These are phyloP conservation scores for Monilinia laxa DNA, from an alignment of 2,329 filamentous ascomycete genomes.

Conservation along the genomic window DNA sequence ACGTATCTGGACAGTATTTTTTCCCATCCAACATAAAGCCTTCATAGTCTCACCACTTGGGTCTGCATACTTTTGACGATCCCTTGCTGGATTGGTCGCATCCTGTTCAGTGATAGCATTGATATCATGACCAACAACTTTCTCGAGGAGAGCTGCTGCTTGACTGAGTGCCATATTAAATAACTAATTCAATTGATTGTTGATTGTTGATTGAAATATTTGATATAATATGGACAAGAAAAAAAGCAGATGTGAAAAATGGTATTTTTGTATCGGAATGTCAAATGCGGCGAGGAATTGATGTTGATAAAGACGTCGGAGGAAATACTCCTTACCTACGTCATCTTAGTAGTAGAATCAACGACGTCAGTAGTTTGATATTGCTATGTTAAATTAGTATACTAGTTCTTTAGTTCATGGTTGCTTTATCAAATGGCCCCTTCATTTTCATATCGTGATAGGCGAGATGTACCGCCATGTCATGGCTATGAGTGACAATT, in stretches of 20 bases:
- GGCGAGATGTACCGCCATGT: neutral
- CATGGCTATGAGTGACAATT: neutral
- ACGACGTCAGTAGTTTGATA: conserved; percentile 12
- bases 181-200: neutral
- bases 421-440: neutral
- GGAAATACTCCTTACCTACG: conserved; percentile 6
- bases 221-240: neutral
- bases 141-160: conserved; percentile 66
- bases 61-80: conserved; percentile 52
- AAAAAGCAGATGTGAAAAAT: neutral
- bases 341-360: conserved; percentile 5
- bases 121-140: conserved; percentile 64
- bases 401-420: neutral
- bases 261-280: conserved; percentile 2
- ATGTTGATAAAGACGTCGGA: neutral
- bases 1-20: conserved; percentile 72
- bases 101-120: conserved; percentile 68
- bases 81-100: conserved; percentile 59
- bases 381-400: neutral
- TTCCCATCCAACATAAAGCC: conserved; percentile 78
- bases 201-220: neutral
- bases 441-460: neutral
- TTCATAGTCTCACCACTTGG: conserved; percentile 65
- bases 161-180: conserved; percentile 58
- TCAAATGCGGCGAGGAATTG: neutral